phyloP scores from a whole-genome alignment of 208 protist genomes.

The Trypanosoma rangeli region DNA sequence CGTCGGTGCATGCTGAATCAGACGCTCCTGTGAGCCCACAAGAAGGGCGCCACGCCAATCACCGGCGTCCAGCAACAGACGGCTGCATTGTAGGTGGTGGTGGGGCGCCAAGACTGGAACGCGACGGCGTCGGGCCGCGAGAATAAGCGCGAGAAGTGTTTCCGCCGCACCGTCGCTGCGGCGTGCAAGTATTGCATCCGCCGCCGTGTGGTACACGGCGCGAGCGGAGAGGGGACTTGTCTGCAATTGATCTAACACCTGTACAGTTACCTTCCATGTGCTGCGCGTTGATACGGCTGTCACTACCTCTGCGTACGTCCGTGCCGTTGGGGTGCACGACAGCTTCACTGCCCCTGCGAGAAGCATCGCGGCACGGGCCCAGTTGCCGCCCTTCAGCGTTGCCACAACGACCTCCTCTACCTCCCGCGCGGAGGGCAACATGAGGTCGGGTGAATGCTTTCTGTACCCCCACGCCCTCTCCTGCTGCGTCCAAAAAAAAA shows the following conservation, averaged over 20 bases:
- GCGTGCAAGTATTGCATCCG: slow-evolving; percentile 41
- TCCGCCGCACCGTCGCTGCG: slow-evolving; percentile 16
- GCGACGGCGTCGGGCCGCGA: slow-evolving; percentile 25
- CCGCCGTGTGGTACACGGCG: slow-evolving; percentile 56
- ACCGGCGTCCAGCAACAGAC: slow-evolving; percentile 20
- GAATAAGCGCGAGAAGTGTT: slow-evolving; percentile 20
- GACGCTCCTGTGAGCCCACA: slow-evolving; percentile 23
- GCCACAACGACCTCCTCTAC: slow-evolving; percentile 62
- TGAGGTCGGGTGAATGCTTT: neutral
- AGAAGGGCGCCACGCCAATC: slow-evolving; percentile 18
- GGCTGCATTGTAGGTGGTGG: slow-evolving; percentile 29
- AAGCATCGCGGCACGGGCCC: slow-evolving; percentile 46
- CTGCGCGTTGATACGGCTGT: slow-evolving; percentile 34
- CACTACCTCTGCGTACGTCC: slow-evolving; percentile 66
- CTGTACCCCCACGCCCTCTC: neutral
- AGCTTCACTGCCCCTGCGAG: slow-evolving; percentile 55
- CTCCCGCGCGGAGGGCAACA: slow-evolving; percentile 56
- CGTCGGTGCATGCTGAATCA: slow-evolving; percentile 11
- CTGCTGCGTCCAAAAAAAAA: neutral
- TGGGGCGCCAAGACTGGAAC: slow-evolving; percentile 16
- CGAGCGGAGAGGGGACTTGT: slow-evolving; percentile 54
- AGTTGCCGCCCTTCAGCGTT: slow-evolving; percentile 39
- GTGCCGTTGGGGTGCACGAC: slow-evolving; percentile 53
- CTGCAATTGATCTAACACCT: slow-evolving; percentile 47
- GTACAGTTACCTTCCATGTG: slow-evolving; percentile 42